Evolutionary conservation across 2,329 filamentous ascomycete genomes (phyloP).

Genomic region (Emergomyces africanus): DNA sequence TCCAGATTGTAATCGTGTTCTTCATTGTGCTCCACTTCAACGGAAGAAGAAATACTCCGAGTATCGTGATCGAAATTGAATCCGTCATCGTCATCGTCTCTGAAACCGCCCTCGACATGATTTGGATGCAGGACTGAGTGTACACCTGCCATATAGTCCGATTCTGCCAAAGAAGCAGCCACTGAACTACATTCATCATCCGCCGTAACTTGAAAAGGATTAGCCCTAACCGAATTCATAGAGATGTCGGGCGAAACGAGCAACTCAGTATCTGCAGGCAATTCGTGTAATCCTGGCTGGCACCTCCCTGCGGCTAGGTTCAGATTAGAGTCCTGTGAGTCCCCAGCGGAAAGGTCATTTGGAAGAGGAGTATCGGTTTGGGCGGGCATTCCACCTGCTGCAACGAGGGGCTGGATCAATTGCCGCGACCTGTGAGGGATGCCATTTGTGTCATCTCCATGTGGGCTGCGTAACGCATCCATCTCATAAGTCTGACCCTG

Average conservation of each 20-base stretch:
- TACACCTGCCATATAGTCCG: slow-evolving; percentile 16
- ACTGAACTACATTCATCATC: background rate
- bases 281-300: background rate
- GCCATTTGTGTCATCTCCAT: background rate
- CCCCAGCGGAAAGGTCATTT: background rate
- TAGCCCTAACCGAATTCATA: background rate
- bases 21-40: slow-evolving; percentile 17
- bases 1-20: slow-evolving; percentile 11
- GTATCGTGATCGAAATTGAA: slow-evolving; percentile 6
- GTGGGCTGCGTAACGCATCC: background rate
- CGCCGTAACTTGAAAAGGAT: background rate
- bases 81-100: background rate
- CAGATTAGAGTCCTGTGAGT: background rate
- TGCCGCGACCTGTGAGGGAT: background rate
- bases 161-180: slow-evolving; percentile 45
- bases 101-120: background rate
- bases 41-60: slow-evolving; percentile 19
- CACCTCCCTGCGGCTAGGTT: background rate
- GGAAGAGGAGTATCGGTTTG: background rate
- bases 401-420: background rate
- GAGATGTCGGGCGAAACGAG: background rate
- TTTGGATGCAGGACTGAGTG: background rate
- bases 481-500: background rate
- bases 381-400: background rate
- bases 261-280: background rate